Base-by-base conservation (phyloP, 164 flowering plant species). In the Litsea cubeba region DNA sequence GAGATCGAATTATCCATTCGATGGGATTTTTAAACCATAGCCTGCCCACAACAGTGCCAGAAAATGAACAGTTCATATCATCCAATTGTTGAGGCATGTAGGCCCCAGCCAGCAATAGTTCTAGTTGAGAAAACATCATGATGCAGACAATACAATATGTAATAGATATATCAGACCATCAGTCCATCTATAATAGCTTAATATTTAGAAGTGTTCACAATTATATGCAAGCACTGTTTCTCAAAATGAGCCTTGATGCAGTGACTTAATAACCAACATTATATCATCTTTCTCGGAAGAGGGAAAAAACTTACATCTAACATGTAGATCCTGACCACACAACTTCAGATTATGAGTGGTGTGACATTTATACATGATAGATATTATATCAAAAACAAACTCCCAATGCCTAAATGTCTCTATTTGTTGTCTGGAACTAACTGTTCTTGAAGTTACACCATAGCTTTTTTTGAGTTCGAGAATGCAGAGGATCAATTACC, bases 401-500 rank as follows among this genome's bases (percentile, higher is more conserved):
- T 63, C 32, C 25, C 28, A 24, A 24, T 23, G 18, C 66, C 14
- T 24, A 24, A 63, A 63, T 25, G 17, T 25, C 2, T 63, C 15
- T 3, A 14, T 63, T 14, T 63, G 28, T 24, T 24, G 14, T 63
- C 28, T 23, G 32, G 28, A 22, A 25, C 28, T 8, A 22, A 5
- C 3, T 23, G 26, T 63, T 12, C 28, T 7, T 23, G 30, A 63
- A 63, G 28, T 63, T 63, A 25, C 10, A 25, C 28, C 28, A 18
- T 63, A 8, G 66, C 24, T 14, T 23, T 23, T 23, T 63, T 63
- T 11, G 66, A 63, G 66, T 63, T 63, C 25, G 66, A 63, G 66
- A 22, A 68, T 76, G 70, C 57, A 50, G 3, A 58, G 18, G 15
- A 25, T 54, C 18, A 6, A 66, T 32, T 46, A 69, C 65, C 71